phyloP scores from a whole-genome alignment of 768 basidiomycete species.

The Mrakia hoshinonis region DNA sequence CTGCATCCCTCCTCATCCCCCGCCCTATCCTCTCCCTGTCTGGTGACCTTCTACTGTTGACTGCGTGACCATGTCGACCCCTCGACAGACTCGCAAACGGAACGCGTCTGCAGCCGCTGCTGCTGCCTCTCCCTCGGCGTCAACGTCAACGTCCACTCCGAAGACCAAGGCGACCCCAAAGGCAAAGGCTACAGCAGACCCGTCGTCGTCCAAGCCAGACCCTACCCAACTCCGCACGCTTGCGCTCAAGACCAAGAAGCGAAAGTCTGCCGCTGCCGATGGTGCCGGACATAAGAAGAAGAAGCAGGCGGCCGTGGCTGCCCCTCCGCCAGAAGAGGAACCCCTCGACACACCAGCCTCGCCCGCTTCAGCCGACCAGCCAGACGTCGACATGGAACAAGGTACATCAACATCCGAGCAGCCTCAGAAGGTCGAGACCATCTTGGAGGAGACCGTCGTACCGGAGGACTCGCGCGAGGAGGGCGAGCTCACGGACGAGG shows the following conservation, averaged over 20 bases:
- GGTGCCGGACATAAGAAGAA: not conserved
- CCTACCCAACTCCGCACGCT: not conserved
- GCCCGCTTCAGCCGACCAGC: not conserved
- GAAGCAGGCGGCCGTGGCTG: not conserved
- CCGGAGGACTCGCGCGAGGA: not conserved
- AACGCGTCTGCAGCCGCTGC: not conserved
- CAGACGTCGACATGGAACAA: not conserved
- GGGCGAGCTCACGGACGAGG: slow-evolving; percentile 18
- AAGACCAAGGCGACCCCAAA: not conserved
- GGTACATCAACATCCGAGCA: not conserved
- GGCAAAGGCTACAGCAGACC: not conserved
- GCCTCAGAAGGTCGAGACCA: not conserved
- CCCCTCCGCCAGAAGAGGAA: not conserved
- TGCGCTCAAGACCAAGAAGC: slow-evolving; percentile 17
- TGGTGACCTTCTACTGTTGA: too few species aligned
- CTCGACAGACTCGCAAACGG: not conserved
- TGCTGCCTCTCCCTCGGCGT: not conserved
- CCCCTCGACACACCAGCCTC: not conserved
- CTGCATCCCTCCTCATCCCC: too few species aligned
- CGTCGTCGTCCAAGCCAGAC: not conserved
- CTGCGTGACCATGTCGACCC: not conserved
- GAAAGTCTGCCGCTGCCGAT: not conserved
- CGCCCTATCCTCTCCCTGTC: too few species aligned
- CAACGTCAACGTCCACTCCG: not conserved
- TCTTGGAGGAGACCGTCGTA: not conserved